phyloP scores from a whole-genome alignment of 805 yeast genomes.

The Komagataella ulmi region DNA sequence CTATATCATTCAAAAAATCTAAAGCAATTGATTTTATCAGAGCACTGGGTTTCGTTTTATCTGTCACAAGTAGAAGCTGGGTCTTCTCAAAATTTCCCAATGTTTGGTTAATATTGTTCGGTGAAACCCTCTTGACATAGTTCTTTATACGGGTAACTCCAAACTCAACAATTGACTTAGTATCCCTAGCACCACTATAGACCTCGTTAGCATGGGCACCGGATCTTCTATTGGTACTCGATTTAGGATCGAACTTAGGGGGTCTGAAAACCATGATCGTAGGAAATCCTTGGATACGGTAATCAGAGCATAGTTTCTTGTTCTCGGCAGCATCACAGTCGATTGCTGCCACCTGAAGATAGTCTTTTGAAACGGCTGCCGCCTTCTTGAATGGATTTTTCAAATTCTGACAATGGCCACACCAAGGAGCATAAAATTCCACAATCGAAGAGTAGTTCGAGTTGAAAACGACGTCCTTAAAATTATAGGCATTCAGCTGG shows the following conservation, averaged over 20 bases:
- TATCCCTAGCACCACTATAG: slow-evolving; percentile 49
- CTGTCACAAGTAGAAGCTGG: slow-evolving; percentile 40
- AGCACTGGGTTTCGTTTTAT: slow-evolving; percentile 34
- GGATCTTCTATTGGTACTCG: slow-evolving; percentile 3
- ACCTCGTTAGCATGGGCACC: slow-evolving; percentile 36
- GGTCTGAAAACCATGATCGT: slow-evolving; percentile 76
- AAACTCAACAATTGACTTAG: slow-evolving; percentile 39
- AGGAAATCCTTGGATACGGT: slow-evolving; percentile 70
- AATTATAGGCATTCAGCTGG: slow-evolving; percentile 43
- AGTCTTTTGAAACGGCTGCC: slow-evolving; percentile 42
- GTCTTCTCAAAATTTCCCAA: slow-evolving; percentile 10
- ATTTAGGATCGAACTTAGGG: slow-evolving; percentile 32
- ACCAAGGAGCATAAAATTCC: slow-evolving; percentile 96
- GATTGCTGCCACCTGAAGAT: slow-evolving; percentile 64
- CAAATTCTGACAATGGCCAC: slow-evolving; percentile 80
- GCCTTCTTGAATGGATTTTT: slow-evolving; percentile 51
- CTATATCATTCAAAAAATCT: slow-evolving; percentile 42
- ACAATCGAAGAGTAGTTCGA: slow-evolving; percentile 74
- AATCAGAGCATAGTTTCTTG: slow-evolving; percentile 52
- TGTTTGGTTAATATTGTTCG: not conserved
- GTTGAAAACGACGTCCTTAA: slow-evolving; percentile 49
- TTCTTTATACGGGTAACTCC: slow-evolving; percentile 48
- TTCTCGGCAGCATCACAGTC: slow-evolving; percentile 70
- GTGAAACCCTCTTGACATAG: slow-evolving; percentile 35
- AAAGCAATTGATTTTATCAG: slow-evolving; percentile 54